Percentiles rank a stretch among this genome's conserved stretches.
Conservation (phyloP, 305 asterid genomes). For the Solanum hybrid region DNA sequence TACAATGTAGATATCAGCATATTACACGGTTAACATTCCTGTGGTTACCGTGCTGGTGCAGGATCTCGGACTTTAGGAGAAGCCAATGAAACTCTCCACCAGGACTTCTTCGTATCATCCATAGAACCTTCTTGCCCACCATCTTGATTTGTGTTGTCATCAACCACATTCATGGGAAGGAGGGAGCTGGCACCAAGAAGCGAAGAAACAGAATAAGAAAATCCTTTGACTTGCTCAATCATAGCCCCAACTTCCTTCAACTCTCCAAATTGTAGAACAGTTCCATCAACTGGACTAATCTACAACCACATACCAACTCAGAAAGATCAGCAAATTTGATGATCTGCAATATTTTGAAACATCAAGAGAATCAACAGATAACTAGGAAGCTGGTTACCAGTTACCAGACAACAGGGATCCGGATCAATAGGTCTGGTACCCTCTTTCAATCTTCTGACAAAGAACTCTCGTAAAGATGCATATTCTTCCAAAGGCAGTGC, state of each 20-base stretch:
- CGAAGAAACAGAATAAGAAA: constrained; percentile 70
- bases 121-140: constrained; percentile 22
- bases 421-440: constrained; percentile 72
- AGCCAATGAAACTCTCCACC: constrained; percentile 89
- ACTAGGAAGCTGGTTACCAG: constrained; percentile 57
- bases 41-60: constrained; percentile 45
- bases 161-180: constrained; percentile 46
- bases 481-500: constrained; percentile 85
- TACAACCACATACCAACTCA: constrained; percentile 18
- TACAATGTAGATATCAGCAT: background rate
- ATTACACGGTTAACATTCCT: background rate
- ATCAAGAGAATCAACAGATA: constrained; percentile 8
- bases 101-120: constrained; percentile 44
- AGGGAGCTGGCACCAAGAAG: constrained; percentile 71
- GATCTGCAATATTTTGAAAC: background rate
- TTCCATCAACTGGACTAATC: constrained; percentile 97
- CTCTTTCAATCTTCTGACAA: constrained; percentile 71
- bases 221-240: constrained; percentile 98
- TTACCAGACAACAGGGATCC: constrained; percentile 84
- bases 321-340: background rate
- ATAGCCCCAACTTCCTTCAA: constrained; percentile 71
- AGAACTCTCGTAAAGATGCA: constrained; percentile 63
- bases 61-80: constrained; percentile 79
- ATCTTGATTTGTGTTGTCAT: constrained; percentile 32
- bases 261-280: constrained; percentile 72